Percentiles rank a stretch among this genome's conserved stretches.
These are phyloP conservation scores for Acanthamoeba culbertsoni DNA, from an alignment of 208 protist species.

Conservation along the genomic window DNA sequence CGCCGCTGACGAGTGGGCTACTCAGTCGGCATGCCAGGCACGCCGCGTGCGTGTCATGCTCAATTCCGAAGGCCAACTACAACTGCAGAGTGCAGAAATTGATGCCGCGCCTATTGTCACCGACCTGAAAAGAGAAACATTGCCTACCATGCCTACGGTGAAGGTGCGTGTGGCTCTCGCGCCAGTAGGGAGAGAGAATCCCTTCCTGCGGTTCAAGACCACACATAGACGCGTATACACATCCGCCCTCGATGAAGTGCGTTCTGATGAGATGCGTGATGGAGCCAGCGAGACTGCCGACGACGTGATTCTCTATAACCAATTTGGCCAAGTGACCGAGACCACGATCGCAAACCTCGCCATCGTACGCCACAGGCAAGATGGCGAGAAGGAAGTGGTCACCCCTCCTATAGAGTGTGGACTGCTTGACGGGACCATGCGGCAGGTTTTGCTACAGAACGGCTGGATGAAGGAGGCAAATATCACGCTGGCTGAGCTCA, in stretches of 20 bases:
- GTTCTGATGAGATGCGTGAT: neutral
- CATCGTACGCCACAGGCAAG: neutral
- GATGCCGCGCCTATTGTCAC: neutral
- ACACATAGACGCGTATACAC: neutral
- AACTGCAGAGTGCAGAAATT: neutral
- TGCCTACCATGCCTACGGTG: neutral
- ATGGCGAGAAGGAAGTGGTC: neutral
- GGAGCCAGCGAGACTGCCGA: neutral
- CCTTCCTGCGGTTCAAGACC: neutral
- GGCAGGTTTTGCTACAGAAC: neutral
- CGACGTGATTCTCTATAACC: slow-evolving; percentile 28
- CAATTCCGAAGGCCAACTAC: neutral
- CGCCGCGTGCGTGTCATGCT: neutral
- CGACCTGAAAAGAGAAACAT: neutral
- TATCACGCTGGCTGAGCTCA: neutral
- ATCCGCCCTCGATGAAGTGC: neutral
- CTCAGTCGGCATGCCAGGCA: no score
- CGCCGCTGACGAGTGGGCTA: neutral
- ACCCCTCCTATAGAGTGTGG: neutral
- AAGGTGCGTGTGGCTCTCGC: neutral
- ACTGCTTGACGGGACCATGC: neutral
- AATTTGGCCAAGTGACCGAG: neutral
- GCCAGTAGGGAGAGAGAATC: neutral
- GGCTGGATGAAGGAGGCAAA: neutral
- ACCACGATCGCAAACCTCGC: slow-evolving; percentile 32